Conservation (phyloP, 2,329 filamentous ascomycete genomes). For the Corniculantispora saksenae region DNA sequence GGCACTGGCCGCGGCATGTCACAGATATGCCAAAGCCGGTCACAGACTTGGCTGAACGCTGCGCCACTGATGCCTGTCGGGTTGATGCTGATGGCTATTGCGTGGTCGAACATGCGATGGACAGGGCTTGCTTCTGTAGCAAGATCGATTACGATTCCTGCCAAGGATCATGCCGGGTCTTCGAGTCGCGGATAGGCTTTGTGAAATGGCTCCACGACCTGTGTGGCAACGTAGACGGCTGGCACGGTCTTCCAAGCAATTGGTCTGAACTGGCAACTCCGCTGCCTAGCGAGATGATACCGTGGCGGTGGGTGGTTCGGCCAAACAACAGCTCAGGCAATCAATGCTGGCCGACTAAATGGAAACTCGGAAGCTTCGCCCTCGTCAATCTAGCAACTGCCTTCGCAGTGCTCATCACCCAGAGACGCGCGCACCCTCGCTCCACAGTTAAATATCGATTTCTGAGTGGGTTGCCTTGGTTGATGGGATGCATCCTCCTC, state of each 20-base stretch:
- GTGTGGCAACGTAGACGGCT: conserved; percentile 7
- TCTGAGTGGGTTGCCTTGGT: not conserved
- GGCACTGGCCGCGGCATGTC: not conserved
- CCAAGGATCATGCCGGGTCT: conserved; percentile 1
- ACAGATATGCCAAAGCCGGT: not conserved
- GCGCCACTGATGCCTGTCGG: conserved; percentile 1
- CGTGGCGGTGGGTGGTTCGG: not conserved
- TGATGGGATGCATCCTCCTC: not conserved
- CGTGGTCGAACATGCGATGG: not conserved
- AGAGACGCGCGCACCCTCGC: not conserved
- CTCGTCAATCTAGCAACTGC: not conserved
- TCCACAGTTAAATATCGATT: not conserved
- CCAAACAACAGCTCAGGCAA: not conserved
- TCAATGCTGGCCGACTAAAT: not conserved
- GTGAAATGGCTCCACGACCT: conserved; percentile 14
- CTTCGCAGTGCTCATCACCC: not conserved
- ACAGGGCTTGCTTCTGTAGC: conserved; percentile 6
- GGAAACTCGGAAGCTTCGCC: not conserved
- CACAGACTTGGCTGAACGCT: not conserved
- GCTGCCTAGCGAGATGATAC: not conserved
- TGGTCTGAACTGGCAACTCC: not conserved
- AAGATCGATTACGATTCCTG: not conserved
- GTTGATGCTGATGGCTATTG: conserved; percentile 1
- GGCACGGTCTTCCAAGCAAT: conserved; percentile 13
- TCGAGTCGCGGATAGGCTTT: conserved; percentile 14